Base-by-base conservation (phyloP, 2,329 filamentous ascomycete species). In the Thelonectria rubi region DNA sequence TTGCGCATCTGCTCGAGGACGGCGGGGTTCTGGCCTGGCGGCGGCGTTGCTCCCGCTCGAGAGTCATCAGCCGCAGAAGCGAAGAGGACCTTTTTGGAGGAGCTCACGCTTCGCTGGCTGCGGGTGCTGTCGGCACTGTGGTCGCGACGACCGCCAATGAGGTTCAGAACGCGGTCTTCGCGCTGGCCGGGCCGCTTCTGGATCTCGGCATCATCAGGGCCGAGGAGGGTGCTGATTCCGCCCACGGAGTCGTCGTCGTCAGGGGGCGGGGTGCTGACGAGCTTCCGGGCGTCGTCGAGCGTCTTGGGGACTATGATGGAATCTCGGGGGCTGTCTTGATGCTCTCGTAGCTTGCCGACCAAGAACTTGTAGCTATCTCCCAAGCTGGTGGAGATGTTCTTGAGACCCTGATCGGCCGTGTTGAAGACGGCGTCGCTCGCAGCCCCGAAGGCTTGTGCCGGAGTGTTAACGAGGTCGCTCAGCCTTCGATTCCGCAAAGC, bases 351-450 rank as follows among this genome's bases (percentile, higher is more conserved):
- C 68, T 93, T 92, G 15, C 94, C 94, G 56, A 99, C 88, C 21
- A 99, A 81, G 74, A 98, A 97, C 62, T 93, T 95, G 79, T 97
- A 96, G 74, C 93, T 97, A 72, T 92, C 93, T 62, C 94, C 94
- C 4, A 98, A 81, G 49, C 93, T 96, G 72, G 86, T 94, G 64
- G 94, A 92, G 67, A 99, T 97, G 37, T 89, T 96, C 73, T 97
- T 97, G 65, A 98, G 83, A 1, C 94, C 87, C 74, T 97, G 93
- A 72, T 99, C 95, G 11, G 95, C 95, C 1, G 93, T 94, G 68
- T 86, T 93, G 62, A 97, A 86, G 24, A 97, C 88, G 2, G 91
- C 91, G 74, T 97, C 94, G 62, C 91, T 91, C 45, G 93, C 92
- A 32, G 89, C 91, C 63, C 91, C 91, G 56, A 97, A 85, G 3